phyloP scores from a whole-genome alignment of 2,329 filamentous ascomycete genomes.

The Colletotrichum tamarilloi region DNA sequence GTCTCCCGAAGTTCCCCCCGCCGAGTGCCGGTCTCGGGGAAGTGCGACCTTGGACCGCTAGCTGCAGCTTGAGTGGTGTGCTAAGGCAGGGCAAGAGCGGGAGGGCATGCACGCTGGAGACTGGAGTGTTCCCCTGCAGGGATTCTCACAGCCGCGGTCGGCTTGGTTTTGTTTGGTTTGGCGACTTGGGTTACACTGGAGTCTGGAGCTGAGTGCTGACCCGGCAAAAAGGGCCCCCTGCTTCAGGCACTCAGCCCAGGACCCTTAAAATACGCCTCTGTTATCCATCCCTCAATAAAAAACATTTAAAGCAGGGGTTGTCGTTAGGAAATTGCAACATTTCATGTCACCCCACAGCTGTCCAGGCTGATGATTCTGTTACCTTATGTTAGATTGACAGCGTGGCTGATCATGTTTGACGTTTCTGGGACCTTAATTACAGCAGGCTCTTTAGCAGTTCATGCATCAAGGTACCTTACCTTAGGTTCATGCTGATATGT shows the following conservation, averaged over 20 bases:
- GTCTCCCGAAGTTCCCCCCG: not conserved
- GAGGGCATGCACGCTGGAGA: conserved; percentile 13
- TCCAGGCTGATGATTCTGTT: not conserved
- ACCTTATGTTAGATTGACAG: not conserved
- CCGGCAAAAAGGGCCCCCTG: conserved; percentile 17
- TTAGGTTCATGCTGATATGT: not conserved
- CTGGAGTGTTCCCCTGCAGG: conserved; percentile 21
- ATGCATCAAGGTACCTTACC: not conserved
- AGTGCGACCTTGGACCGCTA: conserved; percentile 31
- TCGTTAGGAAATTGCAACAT: conserved; percentile 15
- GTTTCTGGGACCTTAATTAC: conserved; percentile 4
- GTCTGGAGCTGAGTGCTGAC: not conserved
- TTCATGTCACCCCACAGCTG: conserved; percentile 14
- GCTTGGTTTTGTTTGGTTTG: not conserved
- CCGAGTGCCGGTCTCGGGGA: conserved; percentile 27
- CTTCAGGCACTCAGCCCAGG: conserved; percentile 8
- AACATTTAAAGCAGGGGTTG: conserved; percentile 1
- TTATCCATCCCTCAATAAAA: not conserved
- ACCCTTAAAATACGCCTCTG: conserved; percentile 21
- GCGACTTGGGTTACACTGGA: conserved; percentile 21
- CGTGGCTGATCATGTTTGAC: not conserved
- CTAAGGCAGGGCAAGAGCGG: conserved; percentile 9
- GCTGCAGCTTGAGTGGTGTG: conserved; percentile 2
- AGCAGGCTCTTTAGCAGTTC: conserved; percentile 16
- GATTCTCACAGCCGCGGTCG: not conserved